Conservation (phyloP, 164 flowering plant species). For the Berberis thunbergii region DNA sequence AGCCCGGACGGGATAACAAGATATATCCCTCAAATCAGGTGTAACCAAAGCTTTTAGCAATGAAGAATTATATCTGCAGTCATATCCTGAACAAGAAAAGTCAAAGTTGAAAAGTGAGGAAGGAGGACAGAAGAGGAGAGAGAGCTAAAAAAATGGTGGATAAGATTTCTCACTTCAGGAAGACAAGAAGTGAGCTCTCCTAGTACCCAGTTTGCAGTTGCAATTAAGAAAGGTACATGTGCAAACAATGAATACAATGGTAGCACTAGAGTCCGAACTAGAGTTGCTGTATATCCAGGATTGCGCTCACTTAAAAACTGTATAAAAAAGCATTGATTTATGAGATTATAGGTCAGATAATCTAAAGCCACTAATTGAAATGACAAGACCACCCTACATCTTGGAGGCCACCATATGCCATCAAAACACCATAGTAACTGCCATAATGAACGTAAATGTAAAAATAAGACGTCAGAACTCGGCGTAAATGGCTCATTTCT, state of each 20-base stretch:
- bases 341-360: background rate
- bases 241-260: slow-evolving; percentile 41
- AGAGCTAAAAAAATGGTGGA: background rate
- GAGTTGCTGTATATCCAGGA: slow-evolving; percentile 33
- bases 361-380: slow-evolving; percentile 6
- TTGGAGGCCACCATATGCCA: too few species aligned
- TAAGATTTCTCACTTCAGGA: slow-evolving; percentile 47
- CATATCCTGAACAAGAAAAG: slow-evolving; percentile 47
- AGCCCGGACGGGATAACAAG: slow-evolving; percentile 67
- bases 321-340: slow-evolving; percentile 5
- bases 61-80: slow-evolving; percentile 46
- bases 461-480: too few species aligned
- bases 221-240: slow-evolving; percentile 51
- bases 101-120: background rate
- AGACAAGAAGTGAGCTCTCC: slow-evolving; percentile 77
- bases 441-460: background rate
- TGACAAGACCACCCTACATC: slow-evolving; percentile 11
- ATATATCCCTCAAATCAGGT: slow-evolving; percentile 35
- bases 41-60: slow-evolving; percentile 54
- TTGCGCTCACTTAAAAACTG: slow-evolving; percentile 61
- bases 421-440: background rate
- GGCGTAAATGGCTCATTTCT: too few species aligned
- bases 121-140: background rate
- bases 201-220: slow-evolving; percentile 78
- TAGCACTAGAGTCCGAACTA: slow-evolving; percentile 45